Percentiles rank a stretch among this genome's conserved stretches.
phyloP scores from a whole-genome alignment of 352 stramenopile genomes.

The Pythium phragmiticola region DNA sequence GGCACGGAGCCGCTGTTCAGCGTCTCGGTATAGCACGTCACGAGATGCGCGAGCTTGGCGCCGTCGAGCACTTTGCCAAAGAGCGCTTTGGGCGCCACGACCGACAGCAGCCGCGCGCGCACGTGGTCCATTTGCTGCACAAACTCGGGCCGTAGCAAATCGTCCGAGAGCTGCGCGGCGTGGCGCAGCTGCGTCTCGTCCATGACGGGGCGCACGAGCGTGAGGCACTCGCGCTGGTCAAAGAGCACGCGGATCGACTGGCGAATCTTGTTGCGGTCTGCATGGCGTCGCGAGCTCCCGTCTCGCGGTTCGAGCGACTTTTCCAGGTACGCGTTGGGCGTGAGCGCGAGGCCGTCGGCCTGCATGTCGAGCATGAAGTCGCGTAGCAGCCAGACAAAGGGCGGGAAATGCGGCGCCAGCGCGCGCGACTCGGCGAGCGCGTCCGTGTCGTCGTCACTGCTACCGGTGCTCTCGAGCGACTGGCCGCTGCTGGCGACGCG shows the following conservation, averaged over 20 bases:
- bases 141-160: slow-evolving; percentile 77
- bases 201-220: slow-evolving; percentile 70
- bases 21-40: slow-evolving; percentile 66
- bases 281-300: slow-evolving; percentile 37
- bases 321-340: slow-evolving; percentile 76
- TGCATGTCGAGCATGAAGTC: slow-evolving; percentile 86
- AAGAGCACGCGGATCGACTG: slow-evolving; percentile 70
- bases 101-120: slow-evolving; percentile 44
- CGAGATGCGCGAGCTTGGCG: slow-evolving; percentile 58
- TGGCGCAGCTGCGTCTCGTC: slow-evolving; percentile 61
- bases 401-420: slow-evolving; percentile 76
- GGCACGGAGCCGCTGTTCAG: slow-evolving; percentile 77
- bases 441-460: slow-evolving; percentile 32
- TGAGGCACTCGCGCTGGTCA: slow-evolving; percentile 68
- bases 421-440: slow-evolving; percentile 42
- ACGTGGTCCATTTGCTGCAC: slow-evolving; percentile 62
- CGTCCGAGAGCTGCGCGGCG: slow-evolving; percentile 50
- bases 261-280: slow-evolving; percentile 73
- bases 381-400: slow-evolving; percentile 79
- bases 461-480: not conserved
- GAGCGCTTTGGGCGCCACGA: slow-evolving; percentile 62
- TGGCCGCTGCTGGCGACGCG: slow-evolving; percentile 1
- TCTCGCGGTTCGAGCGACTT: slow-evolving; percentile 66
- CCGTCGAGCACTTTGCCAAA: slow-evolving; percentile 68
- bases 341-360: slow-evolving; percentile 51